Conservation (phyloP, 208 protist genomes). For the Leishmania aethiopica region DNA sequence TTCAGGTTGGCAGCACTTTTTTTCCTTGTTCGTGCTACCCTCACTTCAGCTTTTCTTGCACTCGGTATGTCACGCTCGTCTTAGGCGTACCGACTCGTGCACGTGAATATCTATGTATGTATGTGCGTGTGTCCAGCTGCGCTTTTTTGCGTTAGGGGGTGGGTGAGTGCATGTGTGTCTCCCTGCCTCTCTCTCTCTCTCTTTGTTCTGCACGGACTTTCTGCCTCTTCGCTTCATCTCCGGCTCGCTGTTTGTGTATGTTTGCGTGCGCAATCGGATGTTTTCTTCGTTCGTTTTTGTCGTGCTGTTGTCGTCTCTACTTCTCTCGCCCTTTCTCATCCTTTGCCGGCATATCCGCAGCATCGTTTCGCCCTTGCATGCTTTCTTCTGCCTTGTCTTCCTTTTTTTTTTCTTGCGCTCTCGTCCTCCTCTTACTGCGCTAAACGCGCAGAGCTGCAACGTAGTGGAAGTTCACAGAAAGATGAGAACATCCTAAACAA, state of each 20-base stretch:
- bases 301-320: background rate
- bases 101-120: background rate
- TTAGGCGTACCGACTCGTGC: background rate
- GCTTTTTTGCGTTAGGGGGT: background rate
- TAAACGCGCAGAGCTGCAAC: background rate
- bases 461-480: background rate
- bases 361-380: background rate
- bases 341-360: background rate
- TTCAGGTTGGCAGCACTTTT: background rate
- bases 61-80: background rate
- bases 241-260: conserved; percentile 4
- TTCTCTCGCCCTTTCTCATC: background rate
- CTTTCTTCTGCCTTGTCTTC: background rate
- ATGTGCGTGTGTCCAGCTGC: background rate
- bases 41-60: background rate
- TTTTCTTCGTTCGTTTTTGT: background rate
- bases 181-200: background rate
- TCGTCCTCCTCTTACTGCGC: background rate
- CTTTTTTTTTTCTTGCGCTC: background rate
- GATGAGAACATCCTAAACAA: background rate
- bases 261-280: background rate
- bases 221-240: background rate
- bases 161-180: background rate
- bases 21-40: background rate
- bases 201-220: background rate